Base-by-base conservation (phyloP, 345 rosid genomes). In the Limnanthes douglasii region DNA sequence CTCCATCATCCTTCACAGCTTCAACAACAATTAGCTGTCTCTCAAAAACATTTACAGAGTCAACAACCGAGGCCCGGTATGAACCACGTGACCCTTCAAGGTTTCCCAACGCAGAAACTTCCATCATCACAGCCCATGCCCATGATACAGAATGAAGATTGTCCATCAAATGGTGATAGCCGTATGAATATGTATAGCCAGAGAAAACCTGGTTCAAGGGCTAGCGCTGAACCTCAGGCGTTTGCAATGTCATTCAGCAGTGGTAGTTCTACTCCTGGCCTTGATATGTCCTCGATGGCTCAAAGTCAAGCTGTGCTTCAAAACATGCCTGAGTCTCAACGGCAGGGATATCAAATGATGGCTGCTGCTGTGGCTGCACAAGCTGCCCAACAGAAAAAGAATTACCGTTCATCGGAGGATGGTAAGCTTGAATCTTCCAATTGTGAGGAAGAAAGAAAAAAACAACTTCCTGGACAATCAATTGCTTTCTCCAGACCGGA, bases 221-320 rank as follows among this genome's bases (percentile, higher is more conserved):
- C 74, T 23, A 85, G 82, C 19, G 53, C 50, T 24, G 99, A 92
- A 30, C 44, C 94, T 31, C 95, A 65, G 57, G 68, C 94, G 45
- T 81, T 78, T 69, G 86, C 96, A 15, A 67, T 92, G 93, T 72
- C 95, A 15, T 56, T 75, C 18, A 78, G 60, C 52, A 86, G 93
- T 38, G 55, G 73, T 14, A 51, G 52, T 8, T 7, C 64, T 35
- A 46, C 69, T 48, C 64, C 72, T 15, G 46, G 74, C 41, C 41
- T 84, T 26, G 92, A 84, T 54, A 70, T 90, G 27, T 70, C 97
- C 10, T 64, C 88, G 28, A 48, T 80, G 24, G 53, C 85, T 6
- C 93, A 68, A n/a, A 81, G 64, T 62, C 93, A 78, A 40, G 56
- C 94, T 37, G 41, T 78, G 51, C 65, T 85, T 35, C 96, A 92